Conservation (phyloP, 768 basidiomycete species). For the Gloeophyllum trabeum region DNA sequence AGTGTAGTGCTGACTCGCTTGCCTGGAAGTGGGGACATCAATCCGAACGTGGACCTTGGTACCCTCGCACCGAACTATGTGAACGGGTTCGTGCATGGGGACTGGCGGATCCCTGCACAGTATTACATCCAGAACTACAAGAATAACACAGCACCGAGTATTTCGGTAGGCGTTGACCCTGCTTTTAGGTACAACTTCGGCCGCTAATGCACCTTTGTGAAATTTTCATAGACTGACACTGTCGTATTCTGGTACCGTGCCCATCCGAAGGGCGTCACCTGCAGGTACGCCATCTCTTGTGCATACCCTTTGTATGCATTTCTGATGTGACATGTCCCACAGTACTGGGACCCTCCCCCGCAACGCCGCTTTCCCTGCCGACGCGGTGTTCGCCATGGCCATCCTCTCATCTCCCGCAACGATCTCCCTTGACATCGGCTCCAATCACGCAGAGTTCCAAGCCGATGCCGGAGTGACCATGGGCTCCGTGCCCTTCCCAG, state of each 20-base stretch:
- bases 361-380: conserved; percentile 19
- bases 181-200: background rate
- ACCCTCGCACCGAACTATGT: conserved; percentile 14
- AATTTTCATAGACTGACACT: conserved; percentile 16
- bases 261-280: conserved; percentile 16
- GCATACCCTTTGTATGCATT: too few relatives aligned
- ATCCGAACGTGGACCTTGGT: conserved; percentile 15
- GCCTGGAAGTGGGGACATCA: conserved; percentile 30
- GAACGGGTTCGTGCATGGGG: conserved; percentile 15
- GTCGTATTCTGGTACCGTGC: conserved; percentile 21
- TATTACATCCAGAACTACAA: conserved; percentile 13
- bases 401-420: conserved; percentile 20
- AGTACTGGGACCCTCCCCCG: conserved; percentile 16
- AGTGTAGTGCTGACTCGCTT: background rate
- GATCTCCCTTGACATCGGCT: conserved; percentile 20
- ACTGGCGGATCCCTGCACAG: conserved; percentile 18
- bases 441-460: conserved; percentile 10
- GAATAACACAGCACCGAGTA: conserved; percentile 16
- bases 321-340: conserved; percentile 16
- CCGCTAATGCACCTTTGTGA: conserved; percentile 1
- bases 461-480: conserved; percentile 12
- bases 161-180: background rate
- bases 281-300: too few relatives aligned
- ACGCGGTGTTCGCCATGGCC: conserved; percentile 27
- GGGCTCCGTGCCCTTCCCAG: conserved; percentile 14